Percentiles rank a stretch among this genome's conserved stretches.
Conservation (phyloP, 345 rosid species). For the Lepidium aucheri region DNA sequence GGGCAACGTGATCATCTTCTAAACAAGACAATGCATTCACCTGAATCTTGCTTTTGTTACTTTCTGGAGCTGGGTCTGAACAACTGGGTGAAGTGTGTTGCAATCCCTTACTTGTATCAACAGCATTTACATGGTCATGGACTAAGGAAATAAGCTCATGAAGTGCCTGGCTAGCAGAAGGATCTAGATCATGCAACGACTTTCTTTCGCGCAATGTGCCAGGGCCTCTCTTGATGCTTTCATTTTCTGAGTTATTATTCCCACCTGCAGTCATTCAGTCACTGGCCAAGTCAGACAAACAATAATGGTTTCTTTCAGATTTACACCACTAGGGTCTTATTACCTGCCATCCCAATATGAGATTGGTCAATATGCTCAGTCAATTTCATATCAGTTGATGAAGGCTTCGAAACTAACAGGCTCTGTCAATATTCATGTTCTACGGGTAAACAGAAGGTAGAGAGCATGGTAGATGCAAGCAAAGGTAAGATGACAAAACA, state of each 20-base stretch:
- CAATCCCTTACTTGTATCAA: conserved; percentile 27
- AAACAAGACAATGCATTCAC: conserved; percentile 25
- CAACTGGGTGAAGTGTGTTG: conserved; percentile 29
- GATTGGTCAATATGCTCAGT: conserved; percentile 15
- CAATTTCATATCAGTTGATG: conserved; percentile 2
- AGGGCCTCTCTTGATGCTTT: conserved; percentile 23
- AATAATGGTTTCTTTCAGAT: neutral
- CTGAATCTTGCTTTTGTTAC: conserved; percentile 12
- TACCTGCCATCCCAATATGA: conserved; percentile 21
- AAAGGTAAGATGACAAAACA: neutral
- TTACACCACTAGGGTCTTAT: neutral
- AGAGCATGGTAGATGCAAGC: neutral
- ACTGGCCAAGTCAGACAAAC: neutral
- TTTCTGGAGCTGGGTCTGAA: conserved; percentile 23
- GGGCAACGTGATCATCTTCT: conserved; percentile 72
- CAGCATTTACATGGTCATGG: conserved; percentile 49
- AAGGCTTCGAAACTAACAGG: conserved; percentile 10
- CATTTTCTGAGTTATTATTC: conserved; percentile 18
- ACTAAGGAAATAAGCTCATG: conserved; percentile 71
- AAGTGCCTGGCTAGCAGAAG: conserved; percentile 45
- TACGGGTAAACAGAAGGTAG: neutral
- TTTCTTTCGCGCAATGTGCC: conserved; percentile 22
- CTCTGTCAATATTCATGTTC: conserved; percentile 24
- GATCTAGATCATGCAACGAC: conserved; percentile 40
- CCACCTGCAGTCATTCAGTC: conserved; percentile 20